Evolutionary conservation across 2,329 filamentous ascomycete genomes (phyloP), one percentile per base, ranked within the genome.

Genomic region (Periglandula ipomoeae): DNA sequence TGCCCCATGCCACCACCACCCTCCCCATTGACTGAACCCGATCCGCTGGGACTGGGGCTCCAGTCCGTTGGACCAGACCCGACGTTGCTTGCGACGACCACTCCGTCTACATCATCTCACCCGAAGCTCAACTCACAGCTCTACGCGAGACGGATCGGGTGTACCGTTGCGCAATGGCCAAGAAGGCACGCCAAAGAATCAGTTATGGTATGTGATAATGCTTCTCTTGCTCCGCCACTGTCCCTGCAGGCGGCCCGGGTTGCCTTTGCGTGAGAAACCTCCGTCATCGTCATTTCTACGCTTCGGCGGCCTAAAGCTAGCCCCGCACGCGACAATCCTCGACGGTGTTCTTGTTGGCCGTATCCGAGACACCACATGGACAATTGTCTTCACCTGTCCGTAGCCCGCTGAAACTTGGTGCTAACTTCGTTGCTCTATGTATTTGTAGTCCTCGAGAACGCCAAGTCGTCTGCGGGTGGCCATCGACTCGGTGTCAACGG

Each of bases 401-500:
- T 11, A 6, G 32, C 13, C 15, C 19, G 10, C 23, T 13, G 3
- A 17, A 13, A 11, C 40, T 30, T 17, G 13, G 22, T 40, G 46
- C 51, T 53, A 30, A 53, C 44, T 3, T 5, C 19, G 17, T 15
- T 32, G 9, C 42, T 42, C 9, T 46, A 44, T 17, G 26, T 27
- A 11, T 22, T 42, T 35, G 23, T 57, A 81, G 78, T 81, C 60
- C 74, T 81, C 60, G 76, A 81, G 62, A 74, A 77, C 53, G 75
- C 75, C 54, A 75, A 76, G 58, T 72, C 75, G 39, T 77, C 76
- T 44, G 72, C 68, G 40, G 89, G 88, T 56, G 91, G 91, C 50
- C 93, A 98, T 73, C 79, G 90, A 59, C 81, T 97, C 49, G 93
- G 93, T 55, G 89, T 98, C 58, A 96, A 97, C 74, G 90, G 91